phyloP scores from a whole-genome alignment of 2,329 filamentous ascomycete species.

The Plenodomus biglobosus region DNA sequence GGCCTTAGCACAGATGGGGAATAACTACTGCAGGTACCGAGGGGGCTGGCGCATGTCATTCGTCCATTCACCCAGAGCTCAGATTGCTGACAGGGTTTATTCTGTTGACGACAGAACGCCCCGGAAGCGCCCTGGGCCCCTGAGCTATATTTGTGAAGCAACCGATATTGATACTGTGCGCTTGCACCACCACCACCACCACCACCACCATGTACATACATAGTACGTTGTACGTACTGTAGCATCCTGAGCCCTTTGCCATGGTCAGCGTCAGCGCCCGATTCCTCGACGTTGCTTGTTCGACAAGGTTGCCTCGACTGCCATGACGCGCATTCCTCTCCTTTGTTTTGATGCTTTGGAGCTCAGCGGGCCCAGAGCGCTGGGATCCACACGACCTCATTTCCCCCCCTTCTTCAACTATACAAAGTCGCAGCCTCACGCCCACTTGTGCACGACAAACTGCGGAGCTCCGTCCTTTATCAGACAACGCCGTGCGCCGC shows the following conservation, averaged over 20 bases:
- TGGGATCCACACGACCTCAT: constrained; percentile 26
- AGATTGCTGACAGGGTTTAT: constrained; percentile 22
- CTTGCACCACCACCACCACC: background rate
- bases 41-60: constrained; percentile 16
- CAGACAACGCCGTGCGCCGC: constrained; percentile 8
- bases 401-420: constrained; percentile 36
- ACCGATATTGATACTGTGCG: too few relatives aligned
- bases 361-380: constrained; percentile 20
- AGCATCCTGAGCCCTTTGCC: background rate
- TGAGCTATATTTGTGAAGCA: constrained; percentile 10
- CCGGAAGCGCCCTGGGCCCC: constrained; percentile 23
- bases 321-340: constrained; percentile 14
- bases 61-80: constrained; percentile 10
- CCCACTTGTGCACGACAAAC: constrained; percentile 28
- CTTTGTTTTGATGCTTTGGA: constrained; percentile 10
- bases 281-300: constrained; percentile 3
- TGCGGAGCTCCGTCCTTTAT: constrained; percentile 21
- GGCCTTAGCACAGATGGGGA: constrained; percentile 4
- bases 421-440: constrained; percentile 32
- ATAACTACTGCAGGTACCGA: constrained; percentile 28
- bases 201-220: too few relatives aligned
- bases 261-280: constrained; percentile 3
- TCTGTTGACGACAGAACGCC: constrained; percentile 16
- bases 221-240: background rate
- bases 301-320: constrained; percentile 4